Evolutionary conservation across 2,329 filamentous ascomycete species (phyloP), one percentile per base, ranked within the genome.

Genomic region (Sclerotinia borealis): DNA sequence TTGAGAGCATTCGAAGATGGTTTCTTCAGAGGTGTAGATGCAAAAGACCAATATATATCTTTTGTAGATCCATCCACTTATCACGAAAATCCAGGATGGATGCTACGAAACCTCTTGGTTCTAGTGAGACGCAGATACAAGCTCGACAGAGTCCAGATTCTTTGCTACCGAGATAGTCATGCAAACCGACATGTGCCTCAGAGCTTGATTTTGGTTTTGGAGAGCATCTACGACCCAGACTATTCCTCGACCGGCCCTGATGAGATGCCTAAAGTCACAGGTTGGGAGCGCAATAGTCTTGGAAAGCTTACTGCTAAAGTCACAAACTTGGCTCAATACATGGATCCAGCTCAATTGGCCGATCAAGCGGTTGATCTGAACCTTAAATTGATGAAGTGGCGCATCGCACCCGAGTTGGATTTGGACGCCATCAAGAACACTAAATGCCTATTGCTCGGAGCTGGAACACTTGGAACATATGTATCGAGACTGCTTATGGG

Each of bases 361-460:
- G 93, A 98, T 73, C 92, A 96, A 74, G 92, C 93, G 0, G 93
- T 98, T 11, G 95, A 99, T 72, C 82, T 99, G 64, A 99, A 99
- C 72, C 81, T 98, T 65, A 98, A 98, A 77, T 83, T 99, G 64
- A 99, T 99, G 88, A 99, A 97, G 78, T 99, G 95, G 95, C 88
- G 95, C 45, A 92, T 99, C 71, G 91, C 92, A 9, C 95, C 95
- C 0, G 87, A 88, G 58, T 83, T 99, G 47, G 84, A 98, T 73
- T 84, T 99, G 11, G 92, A 97, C 36, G 84, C 85, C 36, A 93
- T 98, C 74, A 97, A 96, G 73, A 84, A 88, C 63, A 93, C 92
- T 4, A 96, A 88, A 73, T 99, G 95, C 73, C 83, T 99, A 19
- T 79, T 99, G 3, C 85, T 99, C 1, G 95, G 95, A 5, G 92